Evolutionary conservation across 108 stramenopile genomes (phyloP).

Genomic region (Conticribra weissflogii): DNA sequence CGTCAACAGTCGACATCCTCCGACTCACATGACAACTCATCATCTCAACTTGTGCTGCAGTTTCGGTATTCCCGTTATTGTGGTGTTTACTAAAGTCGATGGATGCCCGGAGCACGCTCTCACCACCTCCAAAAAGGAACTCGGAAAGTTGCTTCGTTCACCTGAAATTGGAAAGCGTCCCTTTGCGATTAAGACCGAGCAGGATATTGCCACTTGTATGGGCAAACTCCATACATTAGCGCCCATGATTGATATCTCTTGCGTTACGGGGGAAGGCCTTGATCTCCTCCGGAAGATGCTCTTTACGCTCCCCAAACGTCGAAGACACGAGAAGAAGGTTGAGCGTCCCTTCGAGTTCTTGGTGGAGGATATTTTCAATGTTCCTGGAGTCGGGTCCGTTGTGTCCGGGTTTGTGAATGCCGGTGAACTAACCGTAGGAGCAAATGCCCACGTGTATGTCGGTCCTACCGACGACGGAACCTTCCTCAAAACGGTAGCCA

Average conservation of each 20-base stretch:
- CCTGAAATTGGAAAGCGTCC: conserved; percentile 78
- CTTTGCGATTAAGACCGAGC: conserved; percentile 78
- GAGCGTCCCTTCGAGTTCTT: conserved; percentile 85
- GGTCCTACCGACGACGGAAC: conserved; percentile 88
- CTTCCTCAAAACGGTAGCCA: conserved; percentile 82
- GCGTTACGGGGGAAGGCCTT: conserved; percentile 96
- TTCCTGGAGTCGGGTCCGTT: conserved; percentile 83
- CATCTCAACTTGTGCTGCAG: conserved; percentile 97
- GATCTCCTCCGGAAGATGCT: conserved; percentile 92
- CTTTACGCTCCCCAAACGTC: conserved; percentile 82
- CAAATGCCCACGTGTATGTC: conserved; percentile 73
- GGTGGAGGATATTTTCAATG: conserved; percentile 87
- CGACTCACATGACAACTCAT: conserved; percentile 98
- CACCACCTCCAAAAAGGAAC: conserved; percentile 85
- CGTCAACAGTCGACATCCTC: conserved; percentile 97
- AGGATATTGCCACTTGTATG: conserved; percentile 88
- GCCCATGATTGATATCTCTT: conserved; percentile 95
- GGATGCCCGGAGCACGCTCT: conserved; percentile 95
- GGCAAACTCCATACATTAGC: conserved; percentile 89
- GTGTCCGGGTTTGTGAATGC: conserved; percentile 87
- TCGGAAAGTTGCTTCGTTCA: conserved; percentile 72
- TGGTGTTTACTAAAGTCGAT: conserved; percentile 98
- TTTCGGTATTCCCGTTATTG: conserved; percentile 91
- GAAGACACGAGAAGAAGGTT: conserved; percentile 82
- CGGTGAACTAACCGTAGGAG: conserved; percentile 72